Evolutionary conservation across 768 basidiomycete genomes (phyloP), one percentile per base, ranked within the genome.

Genomic region (Mycena epipterygia): DNA sequence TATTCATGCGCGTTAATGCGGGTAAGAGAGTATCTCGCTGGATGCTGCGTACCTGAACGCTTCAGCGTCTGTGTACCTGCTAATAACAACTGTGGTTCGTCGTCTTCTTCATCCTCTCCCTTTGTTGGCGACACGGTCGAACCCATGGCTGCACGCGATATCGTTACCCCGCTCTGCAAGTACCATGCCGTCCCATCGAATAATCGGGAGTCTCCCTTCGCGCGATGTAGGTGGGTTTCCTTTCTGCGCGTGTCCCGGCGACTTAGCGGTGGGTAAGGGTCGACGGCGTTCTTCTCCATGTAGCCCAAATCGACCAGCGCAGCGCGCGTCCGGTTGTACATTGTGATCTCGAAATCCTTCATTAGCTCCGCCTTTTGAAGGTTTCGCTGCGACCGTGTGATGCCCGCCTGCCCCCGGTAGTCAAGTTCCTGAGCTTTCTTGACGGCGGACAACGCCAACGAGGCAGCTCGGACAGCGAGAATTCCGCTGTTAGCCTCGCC

Each of bases 151-250:
- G 51, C 56, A n/a, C 32, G 6, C 35, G 62, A 63, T 25, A 55
- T 33, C 17, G n/a, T 55, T 21, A 37, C 27, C 19, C 58, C 70
- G 29, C 51, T 66, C 59, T 71, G 70, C 8, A 71, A 30, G 21
- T 71, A 65, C 68, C 68, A 70, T 2, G 63, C 68, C 17, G 57
- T 70, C 30, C 68, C 68, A 25, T 70, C 68, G 23, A 71, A 71
- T 21, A 71, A 17, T 7, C 52, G 58, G 11, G 70, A 71, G 51
- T 71, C 70, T n/a, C 70, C 70, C 19, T 17, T 64, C 5, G 63
- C 63, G 46, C 62, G 56, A n/a, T n/a, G n/a, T n/a, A n/a, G n/a
- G n/a, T n/a, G n/a, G n/a, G 63, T 70, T 8, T 70, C 69, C 64
- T 70, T 70, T 9, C 63, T n/a, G 17, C 57, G 49, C 17, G 64